Conservation (phyloP, 2,329 filamentous ascomycete species). For the Alternaria gansuensis region DNA sequence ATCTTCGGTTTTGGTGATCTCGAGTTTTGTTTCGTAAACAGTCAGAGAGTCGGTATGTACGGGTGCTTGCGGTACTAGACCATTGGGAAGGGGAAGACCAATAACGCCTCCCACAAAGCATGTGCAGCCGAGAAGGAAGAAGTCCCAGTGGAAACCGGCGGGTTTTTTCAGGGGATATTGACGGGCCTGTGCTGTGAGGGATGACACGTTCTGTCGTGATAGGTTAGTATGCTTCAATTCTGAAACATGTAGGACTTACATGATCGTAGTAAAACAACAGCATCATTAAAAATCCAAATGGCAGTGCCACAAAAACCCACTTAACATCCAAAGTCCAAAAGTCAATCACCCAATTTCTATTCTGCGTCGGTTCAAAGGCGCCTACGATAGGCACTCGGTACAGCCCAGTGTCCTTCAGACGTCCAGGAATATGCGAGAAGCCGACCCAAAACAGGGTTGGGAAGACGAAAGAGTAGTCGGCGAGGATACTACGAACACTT, state of each 20-base stretch:
- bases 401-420: constrained; percentile 54
- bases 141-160: constrained; percentile 66
- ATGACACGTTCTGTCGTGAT: constrained; percentile 57
- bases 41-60: constrained; percentile 65
- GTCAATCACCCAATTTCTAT: constrained; percentile 60
- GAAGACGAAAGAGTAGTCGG: constrained; percentile 61
- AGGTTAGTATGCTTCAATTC: background rate
- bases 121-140: constrained; percentile 64
- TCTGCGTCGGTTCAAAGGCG: constrained; percentile 60
- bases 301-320: constrained; percentile 64
- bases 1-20: constrained; percentile 54
- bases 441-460: constrained; percentile 65
- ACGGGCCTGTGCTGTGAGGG: constrained; percentile 62
- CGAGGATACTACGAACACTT: constrained; percentile 57
- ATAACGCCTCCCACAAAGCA: constrained; percentile 63
- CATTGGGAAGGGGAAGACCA: constrained; percentile 64
- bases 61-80: constrained; percentile 64
- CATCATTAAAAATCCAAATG: constrained; percentile 63
- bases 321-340: constrained; percentile 63
- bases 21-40: constrained; percentile 46
- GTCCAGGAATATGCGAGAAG: constrained; percentile 62
- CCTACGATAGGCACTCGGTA: constrained; percentile 55
- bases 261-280: constrained; percentile 68
- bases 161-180: constrained; percentile 64
- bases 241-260: constrained; percentile 37